phyloP scores from a whole-genome alignment of 306 rosid species.

The Glycine latifolia region DNA sequence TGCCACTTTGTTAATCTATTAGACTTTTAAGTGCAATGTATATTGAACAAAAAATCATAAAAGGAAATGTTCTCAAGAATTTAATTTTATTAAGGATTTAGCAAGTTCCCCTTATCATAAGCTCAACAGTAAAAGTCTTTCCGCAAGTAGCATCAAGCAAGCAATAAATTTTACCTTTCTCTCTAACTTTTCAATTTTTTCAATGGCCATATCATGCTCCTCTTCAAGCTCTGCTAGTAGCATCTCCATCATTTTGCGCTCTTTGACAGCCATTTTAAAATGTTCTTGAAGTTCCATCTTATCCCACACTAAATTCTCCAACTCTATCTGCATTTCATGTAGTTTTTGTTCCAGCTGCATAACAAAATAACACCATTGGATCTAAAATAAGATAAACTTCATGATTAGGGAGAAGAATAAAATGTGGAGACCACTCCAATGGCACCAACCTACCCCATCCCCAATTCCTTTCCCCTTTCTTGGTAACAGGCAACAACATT shows the following conservation, averaged over 20 bases:
- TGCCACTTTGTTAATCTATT: neutral
- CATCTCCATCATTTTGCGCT: slow-evolving; percentile 72
- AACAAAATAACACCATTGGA: slow-evolving; percentile 25
- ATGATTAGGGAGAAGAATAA: neutral
- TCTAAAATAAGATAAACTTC: slow-evolving; percentile 6
- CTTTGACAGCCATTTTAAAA: slow-evolving; percentile 62
- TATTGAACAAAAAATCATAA: slow-evolving; percentile 12
- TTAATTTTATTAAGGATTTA: slow-evolving; percentile 17
- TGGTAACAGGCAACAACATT: neutral
- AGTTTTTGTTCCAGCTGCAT: slow-evolving; percentile 68
- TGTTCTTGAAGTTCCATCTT: slow-evolving; percentile 62
- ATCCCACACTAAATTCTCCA: slow-evolving; percentile 66
- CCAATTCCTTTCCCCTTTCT: neutral
- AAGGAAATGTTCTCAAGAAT: neutral
- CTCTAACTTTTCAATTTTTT: slow-evolving; percentile 67
- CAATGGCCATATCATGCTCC: slow-evolving; percentile 72
- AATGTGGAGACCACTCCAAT: neutral
- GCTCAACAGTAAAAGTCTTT: slow-evolving; percentile 10
- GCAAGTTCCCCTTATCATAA: slow-evolving; percentile 14
- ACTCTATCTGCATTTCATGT: slow-evolving; percentile 57
- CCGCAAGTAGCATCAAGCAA: neutral
- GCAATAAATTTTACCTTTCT: slow-evolving; percentile 55
- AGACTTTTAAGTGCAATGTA: neutral
- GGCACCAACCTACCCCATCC: neutral
- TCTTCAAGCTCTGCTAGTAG: slow-evolving; percentile 74